Evolutionary conservation across 257 asterid genomes (phyloP).

Genomic region (Primulina huaijiensis): DNA sequence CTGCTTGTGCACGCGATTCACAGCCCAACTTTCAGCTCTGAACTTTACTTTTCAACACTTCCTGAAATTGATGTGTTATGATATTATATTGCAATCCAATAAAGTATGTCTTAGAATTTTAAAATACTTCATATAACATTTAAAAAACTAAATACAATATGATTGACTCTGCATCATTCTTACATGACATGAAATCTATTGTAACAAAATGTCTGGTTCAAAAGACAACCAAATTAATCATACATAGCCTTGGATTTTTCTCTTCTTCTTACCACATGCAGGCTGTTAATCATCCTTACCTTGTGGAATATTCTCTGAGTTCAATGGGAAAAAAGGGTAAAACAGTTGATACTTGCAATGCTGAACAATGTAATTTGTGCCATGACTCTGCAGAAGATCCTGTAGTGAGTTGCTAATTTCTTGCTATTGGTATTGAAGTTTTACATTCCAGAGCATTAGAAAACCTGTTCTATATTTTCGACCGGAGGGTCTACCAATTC

Average conservation of each 20-base stretch:
- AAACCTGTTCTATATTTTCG: slow-evolving; percentile 3
- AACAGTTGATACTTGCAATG: slow-evolving; percentile 39
- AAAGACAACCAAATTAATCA: neutral
- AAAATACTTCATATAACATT: neutral
- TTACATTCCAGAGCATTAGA: slow-evolving; percentile 5
- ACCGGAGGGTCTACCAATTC: neutral
- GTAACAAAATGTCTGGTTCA: neutral
- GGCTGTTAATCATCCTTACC: slow-evolving; percentile 99
- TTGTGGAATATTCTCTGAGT: slow-evolving; percentile 75
- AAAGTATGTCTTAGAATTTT: too few relatives aligned
- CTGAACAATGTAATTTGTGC: slow-evolving; percentile 63
- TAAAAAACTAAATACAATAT: neutral
- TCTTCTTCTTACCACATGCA: slow-evolving; percentile 27
- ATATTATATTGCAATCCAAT: neutral
- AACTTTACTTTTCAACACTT: neutral
- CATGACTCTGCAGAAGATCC: slow-evolving; percentile 73
- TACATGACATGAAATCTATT: neutral
- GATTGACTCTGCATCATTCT: neutral
- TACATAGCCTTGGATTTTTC: neutral
- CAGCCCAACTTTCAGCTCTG: neutral
- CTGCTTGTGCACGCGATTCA: too few relatives aligned
- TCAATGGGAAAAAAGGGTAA: slow-evolving; percentile 54
- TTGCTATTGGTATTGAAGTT: slow-evolving; percentile 7
- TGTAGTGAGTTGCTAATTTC: slow-evolving; percentile 48
- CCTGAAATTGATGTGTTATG: neutral